phyloP scores from a whole-genome alignment of 1,284 basidiomycete genomes.

The Puccinia horiana region DNA sequence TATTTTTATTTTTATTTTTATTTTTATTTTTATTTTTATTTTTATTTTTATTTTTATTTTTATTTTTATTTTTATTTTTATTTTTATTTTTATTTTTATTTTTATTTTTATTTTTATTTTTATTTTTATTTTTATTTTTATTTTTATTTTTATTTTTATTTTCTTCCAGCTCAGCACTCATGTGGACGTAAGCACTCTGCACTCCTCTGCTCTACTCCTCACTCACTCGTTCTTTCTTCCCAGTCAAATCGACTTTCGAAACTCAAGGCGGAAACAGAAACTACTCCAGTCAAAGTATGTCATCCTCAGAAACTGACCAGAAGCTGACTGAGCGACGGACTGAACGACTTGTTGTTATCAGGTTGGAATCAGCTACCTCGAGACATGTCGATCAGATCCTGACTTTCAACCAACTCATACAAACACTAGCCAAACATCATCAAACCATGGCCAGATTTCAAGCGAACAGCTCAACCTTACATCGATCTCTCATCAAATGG shows the following conservation, averaged over 20 bases:
- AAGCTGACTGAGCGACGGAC: no score
- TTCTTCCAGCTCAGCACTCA: not conserved
- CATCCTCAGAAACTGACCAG: no score
- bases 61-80: no score
- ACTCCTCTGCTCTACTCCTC: not conserved
- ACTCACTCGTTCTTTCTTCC: not conserved
- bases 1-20: no score
- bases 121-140: no score
- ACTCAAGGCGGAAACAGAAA: conserved; percentile 12
- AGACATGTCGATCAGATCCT: conserved; percentile 35
- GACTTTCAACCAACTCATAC: conserved; percentile 5
- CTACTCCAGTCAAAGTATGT: conserved; percentile 15
- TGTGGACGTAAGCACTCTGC: not conserved
- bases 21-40: no score
- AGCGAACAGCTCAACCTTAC: conserved; percentile 18
- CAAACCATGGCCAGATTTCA: conserved; percentile 20
- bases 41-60: no score
- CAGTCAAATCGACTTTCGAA: conserved; percentile 16
- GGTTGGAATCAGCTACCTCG: conserved; percentile 23
- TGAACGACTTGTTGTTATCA: no score
- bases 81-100: no score
- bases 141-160: no score
- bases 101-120: no score
- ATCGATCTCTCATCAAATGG: conserved; percentile 38
- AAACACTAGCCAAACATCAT: conserved; percentile 17